Base-by-base conservation (phyloP, 495 filamentous ascomycete species). In the Xylaria sp. region DNA sequence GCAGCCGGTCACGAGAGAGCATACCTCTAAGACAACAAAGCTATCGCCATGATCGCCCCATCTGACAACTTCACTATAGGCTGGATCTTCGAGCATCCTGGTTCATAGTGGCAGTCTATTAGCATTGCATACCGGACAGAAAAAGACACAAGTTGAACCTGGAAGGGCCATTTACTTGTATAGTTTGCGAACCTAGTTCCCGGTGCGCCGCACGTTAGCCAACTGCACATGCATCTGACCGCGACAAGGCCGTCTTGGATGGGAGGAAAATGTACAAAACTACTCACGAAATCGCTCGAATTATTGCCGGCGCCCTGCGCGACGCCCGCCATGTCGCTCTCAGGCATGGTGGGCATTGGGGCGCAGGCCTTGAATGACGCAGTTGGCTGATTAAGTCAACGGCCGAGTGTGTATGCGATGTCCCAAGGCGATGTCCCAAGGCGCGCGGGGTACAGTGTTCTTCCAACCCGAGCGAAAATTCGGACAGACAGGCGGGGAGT, bases 21-120 rank as follows among this genome's bases (percentile, higher is more conserved):
- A 71, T 89, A 97, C 95, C 90, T 99, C 97, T 63, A 99, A 85
- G 59, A 99, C 96, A 61, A 99, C 97, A 77, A 99, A 99, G 79
- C 94, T 97, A 78, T 97, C 93, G 61, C 93, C 94, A 68, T 93
- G 90, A 74, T 97, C 91, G 70, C 94, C 95, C 96, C 96, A 99
- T 80, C 97, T 90, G 55, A 98, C 96, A 68, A 98, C 95, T 61
- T 90, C 90, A 67, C 94, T 90, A 79, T 99, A 97, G 65, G 93
- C 90, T 31, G 94, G 94, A 77, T 97, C 95, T 83, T 98, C 96
- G 75, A 99, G 86, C 96, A 99, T 99, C 81, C 96, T 98, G 80
- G 48, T 73, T 70, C 67, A 67, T 50, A 69, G 83, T 71, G n/a
- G 40, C 37, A n/a, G 17, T 29, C 24, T 33, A 31, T 71, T 66